These are phyloP conservation scores for Ganoderma boninense DNA, from an alignment of 1,284 basidiomycete species.

Conservation along the genomic window DNA sequence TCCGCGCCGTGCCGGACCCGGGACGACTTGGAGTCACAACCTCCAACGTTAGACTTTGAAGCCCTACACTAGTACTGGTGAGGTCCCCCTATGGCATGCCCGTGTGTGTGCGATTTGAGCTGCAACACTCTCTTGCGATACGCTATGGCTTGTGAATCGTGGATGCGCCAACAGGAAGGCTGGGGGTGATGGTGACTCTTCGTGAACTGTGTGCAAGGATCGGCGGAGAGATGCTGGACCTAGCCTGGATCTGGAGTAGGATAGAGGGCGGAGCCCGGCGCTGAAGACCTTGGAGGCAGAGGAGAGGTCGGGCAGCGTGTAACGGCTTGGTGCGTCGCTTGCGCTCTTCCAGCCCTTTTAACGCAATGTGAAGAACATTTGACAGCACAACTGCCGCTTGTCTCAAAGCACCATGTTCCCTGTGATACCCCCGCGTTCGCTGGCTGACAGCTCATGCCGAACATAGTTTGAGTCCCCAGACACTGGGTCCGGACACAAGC, in stretches of 20 bases:
- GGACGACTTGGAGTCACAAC: too few relatives aligned
- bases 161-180: neutral
- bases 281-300: neutral
- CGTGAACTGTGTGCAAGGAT: neutral
- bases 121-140: neutral
- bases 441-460: neutral
- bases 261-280: too few relatives aligned
- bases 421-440: neutral
- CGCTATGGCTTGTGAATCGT: neutral
- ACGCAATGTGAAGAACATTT: neutral
- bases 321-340: neutral
- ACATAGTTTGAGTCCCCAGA: neutral
- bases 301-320: neutral
- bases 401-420: neutral
- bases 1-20: too few relatives aligned
- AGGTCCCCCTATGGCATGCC: neutral
- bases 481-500: neutral
- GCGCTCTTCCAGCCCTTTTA: neutral
- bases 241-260: too few relatives aligned
- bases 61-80: too few relatives aligned
- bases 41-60: too few relatives aligned
- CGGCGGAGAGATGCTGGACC: too few relatives aligned
- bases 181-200: neutral
- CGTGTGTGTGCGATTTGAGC: neutral
- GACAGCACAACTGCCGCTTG: neutral